Conservation (phyloP, 2,329 filamentous ascomycete species). For the Tolypocladium pustulatum region DNA sequence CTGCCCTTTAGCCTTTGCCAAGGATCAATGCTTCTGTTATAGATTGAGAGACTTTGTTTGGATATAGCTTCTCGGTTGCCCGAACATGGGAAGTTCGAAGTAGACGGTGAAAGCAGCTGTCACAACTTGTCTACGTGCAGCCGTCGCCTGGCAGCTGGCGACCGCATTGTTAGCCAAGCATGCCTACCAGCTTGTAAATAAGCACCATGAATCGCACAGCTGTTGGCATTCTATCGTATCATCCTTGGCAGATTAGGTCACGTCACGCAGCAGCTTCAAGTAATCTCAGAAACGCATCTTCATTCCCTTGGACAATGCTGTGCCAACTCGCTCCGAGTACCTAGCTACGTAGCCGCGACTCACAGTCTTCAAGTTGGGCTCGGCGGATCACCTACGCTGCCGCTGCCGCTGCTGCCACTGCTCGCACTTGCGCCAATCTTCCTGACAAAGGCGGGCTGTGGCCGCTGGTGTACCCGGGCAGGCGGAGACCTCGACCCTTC, state of each 20-base stretch:
- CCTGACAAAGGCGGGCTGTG: slow-evolving; percentile 2
- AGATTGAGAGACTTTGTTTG: too few species aligned
- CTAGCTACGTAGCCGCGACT: background rate
- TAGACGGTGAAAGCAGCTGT: too few species aligned
- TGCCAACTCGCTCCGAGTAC: background rate
- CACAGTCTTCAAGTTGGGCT: slow-evolving; percentile 28
- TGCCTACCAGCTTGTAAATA: too few species aligned
- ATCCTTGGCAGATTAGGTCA: background rate
- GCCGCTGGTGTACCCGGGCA: background rate
- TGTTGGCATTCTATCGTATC: too few species aligned
- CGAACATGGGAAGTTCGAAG: too few species aligned
- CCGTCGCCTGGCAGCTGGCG: too few species aligned
- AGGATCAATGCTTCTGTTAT: too few species aligned
- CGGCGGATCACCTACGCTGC: slow-evolving; percentile 39
- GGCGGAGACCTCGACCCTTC: slow-evolving; percentile 28
- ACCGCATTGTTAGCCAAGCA: too few species aligned
- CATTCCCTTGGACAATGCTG: slow-evolving; percentile 1
- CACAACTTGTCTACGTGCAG: too few species aligned
- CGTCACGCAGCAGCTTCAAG: background rate
- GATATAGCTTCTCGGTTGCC: too few species aligned
- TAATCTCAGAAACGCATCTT: background rate
- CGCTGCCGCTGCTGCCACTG: slow-evolving; percentile 36
- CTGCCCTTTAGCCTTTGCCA: too few species aligned
- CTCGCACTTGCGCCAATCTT: slow-evolving; percentile 20
- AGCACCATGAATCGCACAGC: too few species aligned